phyloP scores from a whole-genome alignment of 306 rosid genomes.

The Acacia confusa region DNA sequence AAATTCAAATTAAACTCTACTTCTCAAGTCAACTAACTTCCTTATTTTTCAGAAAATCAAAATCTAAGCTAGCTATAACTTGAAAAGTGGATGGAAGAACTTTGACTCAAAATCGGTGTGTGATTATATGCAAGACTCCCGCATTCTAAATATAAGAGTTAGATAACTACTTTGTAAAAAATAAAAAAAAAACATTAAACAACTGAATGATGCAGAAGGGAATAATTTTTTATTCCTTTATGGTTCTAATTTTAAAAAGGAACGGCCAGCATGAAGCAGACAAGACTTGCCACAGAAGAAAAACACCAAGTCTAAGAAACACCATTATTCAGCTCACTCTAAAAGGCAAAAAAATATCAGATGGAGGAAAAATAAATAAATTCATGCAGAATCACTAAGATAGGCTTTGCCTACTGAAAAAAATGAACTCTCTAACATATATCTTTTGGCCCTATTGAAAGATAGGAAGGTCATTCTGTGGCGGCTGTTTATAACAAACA shows the following conservation, averaged over 20 bases:
- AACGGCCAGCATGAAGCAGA: neutral
- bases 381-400: slow-evolving; percentile 14
- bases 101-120: neutral
- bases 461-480: slow-evolving; percentile 70
- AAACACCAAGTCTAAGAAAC: neutral
- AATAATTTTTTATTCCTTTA: neutral
- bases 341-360: neutral
- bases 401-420: neutral
- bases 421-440: too few species aligned
- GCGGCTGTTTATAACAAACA: slow-evolving; percentile 32
- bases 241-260: neutral
- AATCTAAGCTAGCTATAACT: neutral
- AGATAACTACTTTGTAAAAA: too few species aligned
- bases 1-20: neutral
- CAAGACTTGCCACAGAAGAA: neutral
- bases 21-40: neutral
- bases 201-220: neutral
- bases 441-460: slow-evolving; percentile 45
- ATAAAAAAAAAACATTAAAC: neutral
- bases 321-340: neutral
- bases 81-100: neutral
- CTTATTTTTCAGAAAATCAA: neutral
- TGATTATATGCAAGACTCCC: too few species aligned
- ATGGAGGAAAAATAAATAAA: neutral
- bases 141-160: too few species aligned